Conservation (phyloP, 2,329 filamentous ascomycete species). For the Coniochaeta hoffmannii region DNA sequence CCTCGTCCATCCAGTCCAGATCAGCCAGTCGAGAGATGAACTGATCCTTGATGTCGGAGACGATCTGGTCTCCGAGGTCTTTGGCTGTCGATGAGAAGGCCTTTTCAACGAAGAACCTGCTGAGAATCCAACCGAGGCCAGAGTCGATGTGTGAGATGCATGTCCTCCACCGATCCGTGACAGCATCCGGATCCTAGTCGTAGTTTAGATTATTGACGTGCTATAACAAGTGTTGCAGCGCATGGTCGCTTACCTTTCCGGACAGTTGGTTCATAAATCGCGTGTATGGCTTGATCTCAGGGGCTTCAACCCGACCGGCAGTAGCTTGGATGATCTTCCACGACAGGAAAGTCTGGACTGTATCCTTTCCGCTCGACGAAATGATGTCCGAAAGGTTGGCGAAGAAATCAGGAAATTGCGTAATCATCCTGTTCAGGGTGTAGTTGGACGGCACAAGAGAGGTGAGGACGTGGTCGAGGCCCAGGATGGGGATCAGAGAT, state of each 20-base stretch:
- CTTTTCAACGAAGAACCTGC: constrained; percentile 63
- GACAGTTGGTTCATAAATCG: constrained; percentile 53
- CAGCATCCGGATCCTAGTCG: constrained; percentile 48
- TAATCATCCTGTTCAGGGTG: constrained; percentile 45
- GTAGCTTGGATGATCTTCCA: constrained; percentile 58
- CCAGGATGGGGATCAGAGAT: constrained; percentile 47
- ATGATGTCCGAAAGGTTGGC: constrained; percentile 50
- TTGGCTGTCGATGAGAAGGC: constrained; percentile 61
- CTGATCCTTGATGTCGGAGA: constrained; percentile 61
- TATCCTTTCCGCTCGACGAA: constrained; percentile 40
- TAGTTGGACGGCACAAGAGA: constrained; percentile 43
- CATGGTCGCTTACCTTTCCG: constrained; percentile 34
- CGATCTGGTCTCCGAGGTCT: constrained; percentile 58
- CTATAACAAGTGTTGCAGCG: not conserved
- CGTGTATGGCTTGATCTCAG: constrained; percentile 50
- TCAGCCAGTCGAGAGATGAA: constrained; percentile 53
- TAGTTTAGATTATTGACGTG: not conserved
- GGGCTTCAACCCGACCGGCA: constrained; percentile 50
- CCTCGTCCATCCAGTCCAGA: constrained; percentile 58
- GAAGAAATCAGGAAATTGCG: constrained; percentile 53
- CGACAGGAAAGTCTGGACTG: constrained; percentile 51
- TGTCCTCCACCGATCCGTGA: constrained; percentile 58
- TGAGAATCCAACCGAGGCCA: constrained; percentile 59
- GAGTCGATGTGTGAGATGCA: constrained; percentile 52
- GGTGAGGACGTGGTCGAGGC: constrained; percentile 43